Conservation (phyloP, 1,284 basidiomycete genomes). For the Puccinia novopanici region DNA sequence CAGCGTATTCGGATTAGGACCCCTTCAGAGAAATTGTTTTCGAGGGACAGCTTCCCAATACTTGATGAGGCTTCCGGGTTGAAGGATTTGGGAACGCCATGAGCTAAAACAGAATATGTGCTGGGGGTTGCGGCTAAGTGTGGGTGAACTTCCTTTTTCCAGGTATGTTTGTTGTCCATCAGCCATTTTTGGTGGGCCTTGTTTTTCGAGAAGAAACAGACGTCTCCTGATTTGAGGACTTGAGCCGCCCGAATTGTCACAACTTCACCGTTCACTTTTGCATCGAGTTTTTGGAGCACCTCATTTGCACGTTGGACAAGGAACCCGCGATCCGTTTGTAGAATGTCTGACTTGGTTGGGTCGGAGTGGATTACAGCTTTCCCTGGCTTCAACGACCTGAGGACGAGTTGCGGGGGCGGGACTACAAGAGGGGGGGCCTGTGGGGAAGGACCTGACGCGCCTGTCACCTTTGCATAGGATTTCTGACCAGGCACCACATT, state of each 20-base stretch:
- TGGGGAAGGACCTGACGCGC: neutral
- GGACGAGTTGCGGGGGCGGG: neutral
- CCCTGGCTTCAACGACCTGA: neutral
- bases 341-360: neutral
- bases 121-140: neutral
- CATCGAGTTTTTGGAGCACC: neutral
- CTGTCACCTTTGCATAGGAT: neutral
- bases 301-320: neutral
- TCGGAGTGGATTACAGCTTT: neutral
- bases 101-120: neutral
- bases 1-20: neutral
- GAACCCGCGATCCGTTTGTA: neutral
- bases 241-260: neutral
- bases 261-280: neutral
- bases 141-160: neutral
- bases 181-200: neutral
- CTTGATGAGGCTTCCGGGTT: neutral
- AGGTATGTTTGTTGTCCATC: slow-evolving; percentile 2
- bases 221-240: neutral
- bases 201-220: neutral
- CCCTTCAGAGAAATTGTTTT: neutral
- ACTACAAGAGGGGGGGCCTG: neutral
- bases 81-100: neutral
- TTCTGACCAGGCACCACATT: too few species aligned
- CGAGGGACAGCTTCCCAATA: neutral